phyloP scores from a whole-genome alignment of 2,329 filamentous ascomycete species.

The Leptodontidium sp. region DNA sequence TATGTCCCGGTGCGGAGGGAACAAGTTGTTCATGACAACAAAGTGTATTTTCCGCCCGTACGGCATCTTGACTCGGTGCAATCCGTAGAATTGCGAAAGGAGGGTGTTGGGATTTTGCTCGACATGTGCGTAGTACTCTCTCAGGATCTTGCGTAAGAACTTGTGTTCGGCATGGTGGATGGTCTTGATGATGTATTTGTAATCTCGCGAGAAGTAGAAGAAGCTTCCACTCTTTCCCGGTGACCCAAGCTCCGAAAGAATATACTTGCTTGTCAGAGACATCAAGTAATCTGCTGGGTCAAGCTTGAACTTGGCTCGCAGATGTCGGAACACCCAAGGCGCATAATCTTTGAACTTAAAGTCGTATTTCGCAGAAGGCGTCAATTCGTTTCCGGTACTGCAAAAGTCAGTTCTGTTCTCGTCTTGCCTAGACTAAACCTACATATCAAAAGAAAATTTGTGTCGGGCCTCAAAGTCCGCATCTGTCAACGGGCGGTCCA shows the following conservation, averaged over 20 bases:
- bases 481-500: conserved; percentile 88
- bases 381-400: conserved; percentile 94
- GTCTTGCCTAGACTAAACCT: conserved; percentile 51
- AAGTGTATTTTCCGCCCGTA: conserved; percentile 99
- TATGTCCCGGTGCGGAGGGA: conserved; percentile 96
- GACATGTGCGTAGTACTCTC: conserved; percentile 94
- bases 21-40: conserved; percentile 99
- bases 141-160: conserved; percentile 82
- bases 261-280: conserved; percentile 98
- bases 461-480: conserved; percentile 93
- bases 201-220: conserved; percentile 99
- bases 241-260: conserved; percentile 94
- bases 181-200: conserved; percentile 99
- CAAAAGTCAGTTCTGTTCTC: conserved; percentile 47
- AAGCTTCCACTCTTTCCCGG: conserved; percentile 99
- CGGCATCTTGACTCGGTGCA: conserved; percentile 97
- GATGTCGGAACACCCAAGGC: conserved; percentile 97
- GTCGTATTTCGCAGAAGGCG: conserved; percentile 98
- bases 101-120: conserved; percentile 94
- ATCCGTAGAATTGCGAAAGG: conserved; percentile 95
- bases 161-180: conserved; percentile 96
- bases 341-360: conserved; percentile 99
- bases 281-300: conserved; percentile 98
- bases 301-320: conserved; percentile 86
- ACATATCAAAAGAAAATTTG: conserved; percentile 99